Percentiles rank a stretch among this genome's conserved stretches.
Conservation (phyloP, 345 rosid genomes). For the Melastoma malabathricum region DNA sequence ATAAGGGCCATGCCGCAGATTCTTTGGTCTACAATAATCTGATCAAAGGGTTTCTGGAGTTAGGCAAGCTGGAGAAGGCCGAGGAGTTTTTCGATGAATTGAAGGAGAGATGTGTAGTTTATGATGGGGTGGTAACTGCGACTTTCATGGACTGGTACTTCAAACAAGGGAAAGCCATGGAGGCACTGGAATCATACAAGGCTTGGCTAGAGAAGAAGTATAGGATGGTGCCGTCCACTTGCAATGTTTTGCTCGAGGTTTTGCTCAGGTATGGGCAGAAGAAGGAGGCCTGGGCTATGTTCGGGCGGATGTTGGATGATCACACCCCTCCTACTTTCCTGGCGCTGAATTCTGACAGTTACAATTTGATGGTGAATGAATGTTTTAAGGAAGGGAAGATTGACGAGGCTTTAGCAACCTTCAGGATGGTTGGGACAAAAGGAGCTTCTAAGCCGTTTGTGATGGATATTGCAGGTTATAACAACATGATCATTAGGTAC, state of each 20-base stretch:
- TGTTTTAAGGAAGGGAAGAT: constrained; percentile 67
- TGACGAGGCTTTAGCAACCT: constrained; percentile 44
- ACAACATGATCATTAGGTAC: constrained; percentile 54
- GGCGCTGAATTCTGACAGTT: constrained; percentile 75
- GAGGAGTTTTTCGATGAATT: constrained; percentile 81
- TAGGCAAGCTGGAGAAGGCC: constrained; percentile 72
- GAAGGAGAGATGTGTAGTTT: constrained; percentile 62
- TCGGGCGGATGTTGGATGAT: constrained; percentile 73
- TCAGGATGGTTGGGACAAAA: constrained; percentile 62
- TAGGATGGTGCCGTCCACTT: constrained; percentile 68
- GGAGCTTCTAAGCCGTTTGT: constrained; percentile 58
- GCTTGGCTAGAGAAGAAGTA: constrained; percentile 65
- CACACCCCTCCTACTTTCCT: constrained; percentile 73
- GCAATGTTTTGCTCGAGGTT: constrained; percentile 73
- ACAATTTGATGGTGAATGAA: constrained; percentile 77
- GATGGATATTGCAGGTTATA: constrained; percentile 75
- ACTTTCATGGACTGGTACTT: constrained; percentile 96
- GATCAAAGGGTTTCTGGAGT: constrained; percentile 57
- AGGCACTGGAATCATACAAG: constrained; percentile 72
- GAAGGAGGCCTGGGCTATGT: constrained; percentile 54
- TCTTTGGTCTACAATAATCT: constrained; percentile 72
- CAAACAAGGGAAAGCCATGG: constrained; percentile 69
- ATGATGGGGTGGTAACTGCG: constrained; percentile 79
- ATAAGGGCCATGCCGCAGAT: constrained; percentile 84
- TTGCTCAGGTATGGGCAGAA: constrained; percentile 61